These are phyloP conservation scores for Nitzschia palea DNA, from an alignment of 108 stramenopile genomes.

Conservation along the genomic window DNA sequence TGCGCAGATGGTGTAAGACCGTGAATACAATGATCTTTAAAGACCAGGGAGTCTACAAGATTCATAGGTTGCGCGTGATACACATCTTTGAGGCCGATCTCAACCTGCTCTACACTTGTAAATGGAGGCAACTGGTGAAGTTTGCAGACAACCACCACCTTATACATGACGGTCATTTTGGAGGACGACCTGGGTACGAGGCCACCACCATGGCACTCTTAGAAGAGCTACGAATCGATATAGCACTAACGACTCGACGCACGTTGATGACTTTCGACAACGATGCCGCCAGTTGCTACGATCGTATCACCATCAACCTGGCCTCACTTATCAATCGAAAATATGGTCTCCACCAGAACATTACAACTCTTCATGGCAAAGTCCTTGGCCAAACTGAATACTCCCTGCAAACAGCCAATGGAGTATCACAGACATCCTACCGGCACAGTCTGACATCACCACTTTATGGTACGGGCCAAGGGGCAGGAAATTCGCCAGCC, in stretches of 20 bases:
- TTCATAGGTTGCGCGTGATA: slow-evolving; percentile 10
- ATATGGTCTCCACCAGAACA: not conserved
- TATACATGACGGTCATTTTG: not conserved
- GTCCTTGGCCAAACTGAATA: not conserved
- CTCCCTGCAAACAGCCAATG: not conserved
- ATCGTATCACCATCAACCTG: not conserved
- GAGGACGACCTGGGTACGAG: not conserved
- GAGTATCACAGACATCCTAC: not conserved
- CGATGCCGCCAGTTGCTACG: slow-evolving; percentile 2
- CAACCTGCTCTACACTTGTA: not conserved
- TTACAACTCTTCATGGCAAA: not conserved
- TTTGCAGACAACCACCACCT: not conserved
- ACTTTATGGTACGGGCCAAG: slow-evolving; percentile 2
- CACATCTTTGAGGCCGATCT: slow-evolving; percentile 19
- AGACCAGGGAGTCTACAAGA: not conserved
- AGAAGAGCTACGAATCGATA: not conserved
- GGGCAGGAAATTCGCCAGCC: not conserved
- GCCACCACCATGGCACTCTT: not conserved
- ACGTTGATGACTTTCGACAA: too few relatives aligned
- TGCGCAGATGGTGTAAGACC: not conserved
- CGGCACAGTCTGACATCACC: not conserved
- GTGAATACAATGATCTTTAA: not conserved
- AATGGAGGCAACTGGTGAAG: not conserved
- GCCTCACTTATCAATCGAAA: not conserved
- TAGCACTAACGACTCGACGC: not conserved